A percentile compares a stretch with the other conserved stretches of the same genome.
These are phyloP conservation scores for Yarrowia porcina DNA, from an alignment of 805 yeast genomes.

Conservation along the genomic window DNA sequence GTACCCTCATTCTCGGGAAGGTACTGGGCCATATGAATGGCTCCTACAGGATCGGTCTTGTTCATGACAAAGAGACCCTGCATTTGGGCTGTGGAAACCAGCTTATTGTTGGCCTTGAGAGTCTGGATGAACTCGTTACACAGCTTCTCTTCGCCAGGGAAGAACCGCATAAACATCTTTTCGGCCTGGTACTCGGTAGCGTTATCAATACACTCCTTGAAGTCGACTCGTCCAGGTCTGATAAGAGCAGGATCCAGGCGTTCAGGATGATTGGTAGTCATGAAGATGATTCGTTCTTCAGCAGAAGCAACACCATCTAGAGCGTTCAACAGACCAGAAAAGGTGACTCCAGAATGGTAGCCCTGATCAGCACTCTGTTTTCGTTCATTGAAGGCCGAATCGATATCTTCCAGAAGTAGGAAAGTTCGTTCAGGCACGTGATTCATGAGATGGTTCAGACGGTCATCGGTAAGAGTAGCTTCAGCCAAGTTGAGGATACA, in stretches of 20 bases:
- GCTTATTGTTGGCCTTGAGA: constrained; percentile 48
- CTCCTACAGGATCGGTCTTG: constrained; percentile 75
- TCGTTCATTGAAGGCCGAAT: constrained; percentile 89
- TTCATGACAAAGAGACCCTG: constrained; percentile 94
- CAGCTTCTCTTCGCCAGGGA: constrained; percentile 55
- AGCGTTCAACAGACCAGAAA: constrained; percentile 89
- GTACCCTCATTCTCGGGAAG: constrained; percentile 23
- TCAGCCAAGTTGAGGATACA: constrained; percentile 90
- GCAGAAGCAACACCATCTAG: constrained; percentile 97
- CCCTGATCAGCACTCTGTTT: constrained; percentile 75
- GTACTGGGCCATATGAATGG: constrained; percentile 56
- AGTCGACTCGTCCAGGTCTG: constrained; percentile 93
- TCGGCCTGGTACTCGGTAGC: constrained; percentile 80
- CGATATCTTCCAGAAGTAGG: constrained; percentile 84
- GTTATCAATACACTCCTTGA: constrained; percentile 74
- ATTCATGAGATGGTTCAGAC: constrained; percentile 92
- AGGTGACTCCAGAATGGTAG: constrained; percentile 83
- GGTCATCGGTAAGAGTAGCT: constrained; percentile 86
- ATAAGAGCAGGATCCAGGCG: constrained; percentile 86
- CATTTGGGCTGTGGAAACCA: constrained; percentile 86
- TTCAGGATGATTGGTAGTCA: constrained; percentile 98
- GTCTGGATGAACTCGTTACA: constrained; percentile 52
- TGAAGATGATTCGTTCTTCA: constrained; percentile 91
- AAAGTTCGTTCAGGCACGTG: constrained; percentile 89
- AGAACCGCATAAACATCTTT: constrained; percentile 84